Conservation (phyloP, 2,329 filamentous ascomycete species). For the Parastagonospora nodorum region DNA sequence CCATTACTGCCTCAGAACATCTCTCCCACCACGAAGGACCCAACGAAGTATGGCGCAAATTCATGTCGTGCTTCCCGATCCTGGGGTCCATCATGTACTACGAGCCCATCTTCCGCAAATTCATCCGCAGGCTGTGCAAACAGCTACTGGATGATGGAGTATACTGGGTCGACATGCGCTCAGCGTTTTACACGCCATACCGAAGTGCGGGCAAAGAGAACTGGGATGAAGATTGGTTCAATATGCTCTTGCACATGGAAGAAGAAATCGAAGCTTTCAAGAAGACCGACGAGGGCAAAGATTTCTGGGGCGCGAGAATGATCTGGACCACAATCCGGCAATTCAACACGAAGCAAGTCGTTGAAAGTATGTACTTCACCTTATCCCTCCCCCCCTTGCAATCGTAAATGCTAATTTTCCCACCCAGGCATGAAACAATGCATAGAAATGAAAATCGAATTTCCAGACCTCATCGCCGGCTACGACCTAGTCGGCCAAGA, state of each 20-base stretch:
- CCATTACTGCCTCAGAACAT: conserved; percentile 73
- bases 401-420: not conserved
- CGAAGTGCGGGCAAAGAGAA: conserved; percentile 66
- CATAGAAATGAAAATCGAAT: conserved; percentile 78
- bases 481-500: conserved; percentile 93
- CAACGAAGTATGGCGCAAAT: conserved; percentile 84
- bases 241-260: conserved; percentile 73
- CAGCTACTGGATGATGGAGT: conserved; percentile 81
- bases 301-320: conserved; percentile 82
- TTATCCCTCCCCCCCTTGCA: not conserved
- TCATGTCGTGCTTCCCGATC: conserved; percentile 74
- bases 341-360: conserved; percentile 67
- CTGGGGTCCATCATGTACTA: conserved; percentile 80
- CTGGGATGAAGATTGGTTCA: conserved; percentile 69
- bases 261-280: conserved; percentile 82
- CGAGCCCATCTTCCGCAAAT: conserved; percentile 84
- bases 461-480: conserved; percentile 79
- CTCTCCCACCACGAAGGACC: conserved; percentile 81
- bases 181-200: conserved; percentile 75
- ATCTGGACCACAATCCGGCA: conserved; percentile 81
- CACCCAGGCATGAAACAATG: conserved; percentile 76
- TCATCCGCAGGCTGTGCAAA: conserved; percentile 72
- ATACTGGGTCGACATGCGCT: conserved; percentile 80
- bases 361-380: conserved; percentile 59
- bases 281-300: conserved; percentile 68